Base-by-base conservation (phyloP, 768 basidiomycete genomes). In the Candolleomyces aberdarensis region DNA sequence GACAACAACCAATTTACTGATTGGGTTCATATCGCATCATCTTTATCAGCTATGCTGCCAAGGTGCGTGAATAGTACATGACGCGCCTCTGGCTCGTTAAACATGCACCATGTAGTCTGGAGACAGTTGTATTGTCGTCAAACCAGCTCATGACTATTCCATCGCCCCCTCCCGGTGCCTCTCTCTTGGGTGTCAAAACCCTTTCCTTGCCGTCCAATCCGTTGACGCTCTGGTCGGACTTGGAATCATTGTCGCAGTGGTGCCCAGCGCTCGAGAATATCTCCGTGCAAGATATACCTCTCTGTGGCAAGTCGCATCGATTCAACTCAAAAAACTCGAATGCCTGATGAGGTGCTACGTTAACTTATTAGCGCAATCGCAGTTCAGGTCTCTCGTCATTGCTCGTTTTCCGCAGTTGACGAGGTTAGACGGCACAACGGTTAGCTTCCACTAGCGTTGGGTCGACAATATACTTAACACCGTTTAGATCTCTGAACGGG, bases 171-270 rank as follows among this genome's bases (percentile, higher is more conserved):
- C 6, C 58, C 57, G 65, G 69, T 40, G 67, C 66, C 26, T 65
- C 63, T 41, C 65, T 79, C 17, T 74, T 68, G 46, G 62, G 67
- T 26, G 69, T 92, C 48, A 82, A 78, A 70, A 78, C 86, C 64
- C 75, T 95, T 15, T 84, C 85, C 5, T 72, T 95, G 58, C 83
- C 87, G 47, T 75, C 73, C 60, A 94, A 93, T 69, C 68, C 65
- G 2, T 71, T 96, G 46, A 62, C 69, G 15, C 62, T 76, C 19
- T 94, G 91, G 92, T 62, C 67, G 49, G 81, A 80, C 62, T 72
- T 94, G 51, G 89, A 94, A 70, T 79, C 81, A 1, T 69, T 96
- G 48, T 75, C 81, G 19, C 68, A 64, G 17, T 94, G 92, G 91
- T 85, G 86, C 65, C 92, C 92, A 15, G 60, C 70, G 57, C 76